Evolutionary conservation across 2,329 filamentous ascomycete species (phyloP).

Genomic region (Sporothrix pallida): DNA sequence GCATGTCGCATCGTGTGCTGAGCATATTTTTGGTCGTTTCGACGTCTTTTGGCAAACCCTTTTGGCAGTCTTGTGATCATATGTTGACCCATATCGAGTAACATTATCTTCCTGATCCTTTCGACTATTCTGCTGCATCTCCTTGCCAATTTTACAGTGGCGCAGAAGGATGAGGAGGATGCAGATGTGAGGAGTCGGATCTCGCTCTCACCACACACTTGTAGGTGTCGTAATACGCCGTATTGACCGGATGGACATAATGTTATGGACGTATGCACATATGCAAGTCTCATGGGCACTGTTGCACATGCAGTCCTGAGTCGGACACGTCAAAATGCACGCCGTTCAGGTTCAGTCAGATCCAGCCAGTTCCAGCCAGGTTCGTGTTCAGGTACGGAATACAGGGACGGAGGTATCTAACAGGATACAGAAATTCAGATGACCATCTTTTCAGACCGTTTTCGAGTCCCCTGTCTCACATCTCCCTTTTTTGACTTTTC

Average conservation of each 20-base stretch:
- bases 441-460: neutral
- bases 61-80: neutral
- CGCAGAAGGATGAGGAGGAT: neutral
- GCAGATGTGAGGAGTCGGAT: neutral
- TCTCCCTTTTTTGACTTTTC: neutral
- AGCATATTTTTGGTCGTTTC: no score
- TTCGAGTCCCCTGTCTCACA: neutral
- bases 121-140: neutral
- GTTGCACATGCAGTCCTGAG: no score
- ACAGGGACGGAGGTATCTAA: neutral
- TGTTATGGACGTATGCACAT: no score
- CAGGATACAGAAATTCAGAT: neutral
- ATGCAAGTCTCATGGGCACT: no score
- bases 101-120: neutral
- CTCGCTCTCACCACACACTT: neutral
- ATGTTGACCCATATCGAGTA: neutral
- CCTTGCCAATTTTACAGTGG: neutral
- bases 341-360: neutral
- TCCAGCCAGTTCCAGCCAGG: neutral
- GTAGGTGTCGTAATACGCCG: neutral
- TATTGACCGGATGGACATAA: neutral
- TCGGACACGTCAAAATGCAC: neutral
- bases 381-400: neutral
- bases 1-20: no score
- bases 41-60: no score